Evolutionary conservation across 192 early-diverging fungal species (phyloP).

Genomic region (Coemansia sp.): DNA sequence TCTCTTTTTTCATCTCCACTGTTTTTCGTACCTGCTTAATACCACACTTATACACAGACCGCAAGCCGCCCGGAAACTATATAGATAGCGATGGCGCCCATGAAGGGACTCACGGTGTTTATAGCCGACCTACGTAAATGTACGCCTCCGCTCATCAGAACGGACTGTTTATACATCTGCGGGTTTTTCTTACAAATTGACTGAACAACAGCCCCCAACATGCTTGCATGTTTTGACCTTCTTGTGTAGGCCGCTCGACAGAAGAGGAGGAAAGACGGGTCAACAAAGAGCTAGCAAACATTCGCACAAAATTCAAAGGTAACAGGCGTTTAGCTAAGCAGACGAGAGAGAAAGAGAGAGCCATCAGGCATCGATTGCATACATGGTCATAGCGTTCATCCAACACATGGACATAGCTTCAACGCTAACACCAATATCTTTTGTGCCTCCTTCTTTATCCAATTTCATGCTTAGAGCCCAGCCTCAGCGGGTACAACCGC

Average conservation of each 20-base stretch:
- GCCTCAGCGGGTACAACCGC: conserved; percentile 95
- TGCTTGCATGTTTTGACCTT: too few relatives aligned
- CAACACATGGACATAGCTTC: too few relatives aligned
- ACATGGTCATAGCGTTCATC: neutral
- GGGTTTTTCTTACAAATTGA: neutral
- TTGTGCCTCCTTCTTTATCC: too few relatives aligned
- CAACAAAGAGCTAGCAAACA: conserved; percentile 99
- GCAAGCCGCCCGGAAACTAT: neutral
- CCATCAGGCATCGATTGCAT: too few relatives aligned
- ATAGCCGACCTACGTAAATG: conserved; percentile 98
- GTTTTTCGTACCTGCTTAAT: too few relatives aligned
- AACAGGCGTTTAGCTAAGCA: neutral
- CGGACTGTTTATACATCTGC: too few relatives aligned
- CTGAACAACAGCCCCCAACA: neutral
- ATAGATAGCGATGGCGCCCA: conserved; percentile 53
- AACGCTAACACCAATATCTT: too few relatives aligned
- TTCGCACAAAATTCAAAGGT: conserved; percentile 97
- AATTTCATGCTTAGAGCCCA: too few relatives aligned
- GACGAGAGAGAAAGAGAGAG: too few relatives aligned
- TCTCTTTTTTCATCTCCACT: too few relatives aligned
- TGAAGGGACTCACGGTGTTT: conserved; percentile 93
- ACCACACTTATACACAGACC: too few relatives aligned
- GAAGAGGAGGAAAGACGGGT: conserved; percentile 98
- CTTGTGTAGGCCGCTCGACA: conserved; percentile 77
- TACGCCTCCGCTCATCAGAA: conserved; percentile 47